Evolutionary conservation across 495 filamentous ascomycete genomes (phyloP).

Genomic region (Hypoxylon intermedium): DNA sequence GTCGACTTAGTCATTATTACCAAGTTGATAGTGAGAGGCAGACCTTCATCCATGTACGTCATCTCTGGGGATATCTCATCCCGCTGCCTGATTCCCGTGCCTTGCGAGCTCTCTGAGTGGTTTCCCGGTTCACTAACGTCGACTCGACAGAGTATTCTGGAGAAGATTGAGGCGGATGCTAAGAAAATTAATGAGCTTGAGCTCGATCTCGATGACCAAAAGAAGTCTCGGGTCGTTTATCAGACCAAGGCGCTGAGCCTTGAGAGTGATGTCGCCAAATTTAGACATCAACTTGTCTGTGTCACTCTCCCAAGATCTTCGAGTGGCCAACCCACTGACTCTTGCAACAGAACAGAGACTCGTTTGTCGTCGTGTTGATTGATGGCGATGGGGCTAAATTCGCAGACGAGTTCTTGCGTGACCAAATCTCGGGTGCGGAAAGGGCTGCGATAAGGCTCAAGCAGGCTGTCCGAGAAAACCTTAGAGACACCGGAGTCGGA

Average conservation of each 20-base stretch:
- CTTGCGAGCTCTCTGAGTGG: neutral
- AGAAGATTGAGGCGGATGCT: constrained; percentile 23
- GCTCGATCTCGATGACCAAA: constrained; percentile 43
- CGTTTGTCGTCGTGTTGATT: constrained; percentile 45
- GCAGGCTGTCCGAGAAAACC: constrained; percentile 39
- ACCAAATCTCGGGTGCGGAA: constrained; percentile 36
- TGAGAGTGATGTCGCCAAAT: constrained; percentile 29
- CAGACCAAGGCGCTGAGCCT: constrained; percentile 30
- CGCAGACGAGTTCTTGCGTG: constrained; percentile 42
- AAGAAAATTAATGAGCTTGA: constrained; percentile 40
- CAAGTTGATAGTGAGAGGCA: constrained; percentile 37
- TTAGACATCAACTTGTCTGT: constrained; percentile 41
- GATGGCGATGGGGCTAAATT: constrained; percentile 47
- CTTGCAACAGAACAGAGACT: constrained; percentile 31
- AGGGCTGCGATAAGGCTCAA: constrained; percentile 42
- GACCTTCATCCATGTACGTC: constrained; percentile 34
- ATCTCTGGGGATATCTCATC: neutral
- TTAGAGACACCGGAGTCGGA: constrained; percentile 34
- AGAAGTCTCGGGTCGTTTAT: constrained; percentile 35
- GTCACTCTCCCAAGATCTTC: neutral
- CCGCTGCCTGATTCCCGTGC: neutral
- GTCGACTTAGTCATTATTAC: constrained; percentile 34
- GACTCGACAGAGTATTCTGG: constrained; percentile 26
- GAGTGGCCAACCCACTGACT: constrained; percentile 13
- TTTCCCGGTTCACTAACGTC: constrained; percentile 9